phyloP scores from a whole-genome alignment of 192 early-diverging fungal genomes.

The Podila epicladia region DNA sequence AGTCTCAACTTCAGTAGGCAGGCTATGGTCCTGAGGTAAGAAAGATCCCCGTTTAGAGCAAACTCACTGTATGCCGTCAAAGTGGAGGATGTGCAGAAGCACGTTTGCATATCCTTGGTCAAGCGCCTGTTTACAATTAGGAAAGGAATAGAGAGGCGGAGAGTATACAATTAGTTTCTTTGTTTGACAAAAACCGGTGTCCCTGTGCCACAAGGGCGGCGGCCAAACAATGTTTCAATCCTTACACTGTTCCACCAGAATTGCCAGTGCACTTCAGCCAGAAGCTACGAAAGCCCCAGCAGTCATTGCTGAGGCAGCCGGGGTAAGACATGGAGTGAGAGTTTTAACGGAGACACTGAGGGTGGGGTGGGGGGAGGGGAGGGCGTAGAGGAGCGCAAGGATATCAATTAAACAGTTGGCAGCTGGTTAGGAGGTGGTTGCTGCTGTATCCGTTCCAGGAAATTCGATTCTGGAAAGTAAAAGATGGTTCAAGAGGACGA shows the following conservation, averaged over 20 bases:
- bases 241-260: slow-evolving; percentile 2
- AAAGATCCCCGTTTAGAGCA: background rate
- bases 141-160: background rate
- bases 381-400: background rate
- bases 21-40: background rate
- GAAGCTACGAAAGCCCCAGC: background rate
- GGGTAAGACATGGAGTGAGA: slow-evolving; percentile 9
- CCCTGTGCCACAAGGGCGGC: background rate
- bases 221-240: background rate
- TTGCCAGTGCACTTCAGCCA: slow-evolving; percentile 4
- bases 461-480: too few relatives aligned
- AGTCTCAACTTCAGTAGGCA: too few relatives aligned
- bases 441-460: too few relatives aligned
- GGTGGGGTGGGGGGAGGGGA: too few relatives aligned
- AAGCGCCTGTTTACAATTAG: background rate
- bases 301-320: background rate
- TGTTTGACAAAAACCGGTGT: background rate
- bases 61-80: slow-evolving; percentile 3
- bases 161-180: background rate
- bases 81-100: background rate
- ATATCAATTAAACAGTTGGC: too few relatives aligned
- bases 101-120: background rate
- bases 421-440: too few relatives aligned
- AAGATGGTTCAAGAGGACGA: too few relatives aligned
- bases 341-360: background rate